Evolutionary conservation across 2,329 filamentous ascomycete genomes (phyloP), one percentile per base, ranked within the genome.

Genomic region (Sphaerostilbella broomeana): DNA sequence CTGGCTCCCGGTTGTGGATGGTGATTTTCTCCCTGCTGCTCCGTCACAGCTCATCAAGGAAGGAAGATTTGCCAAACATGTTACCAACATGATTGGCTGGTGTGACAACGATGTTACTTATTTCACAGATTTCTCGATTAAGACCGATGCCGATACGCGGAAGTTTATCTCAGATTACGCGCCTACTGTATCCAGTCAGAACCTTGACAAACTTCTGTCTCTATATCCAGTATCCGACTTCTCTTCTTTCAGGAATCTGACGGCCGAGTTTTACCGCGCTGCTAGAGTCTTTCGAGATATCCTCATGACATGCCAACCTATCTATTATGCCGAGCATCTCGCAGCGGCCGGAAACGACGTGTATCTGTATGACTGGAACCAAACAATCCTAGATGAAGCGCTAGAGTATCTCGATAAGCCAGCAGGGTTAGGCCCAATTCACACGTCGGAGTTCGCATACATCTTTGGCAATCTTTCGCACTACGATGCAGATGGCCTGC

Each of bases 81-180:
- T 84, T 0, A 77, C 77, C 2, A 72, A 82, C 35, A 68, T 85
- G 17, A 63, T 71, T 27, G 80, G 81, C 11, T 72, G 68, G 68
- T 59, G 55, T 27, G 52, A 71, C 20, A 56, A 67, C 39, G 69
- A 73, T 49, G 41, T 68, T 5, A 64, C 64, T 7, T 52, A 62
- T 19, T 70, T 67, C 51, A 69, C 64, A 3, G 54, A 64, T 46
- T 37, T 51, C 4, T 52, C 44, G 27, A 68, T 72, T 44, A 44
- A 54, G 7, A 70, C 62, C 0, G 43, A 57, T 0, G 42, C 59
- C 3, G 60, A 72, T 37, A 68, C 64, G 1, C 47, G 47, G 16
- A 47, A 53, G 4, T 70, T 68, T 44, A 52, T 73, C 15, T 46
- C 53, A 2, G 42, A 48, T 1, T 72, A 69, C 47, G 52, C 63